Evolutionary conservation across 495 filamentous ascomycete genomes (phyloP), one percentile per base, ranked within the genome.

Genomic region (Pyronema domesticum): DNA sequence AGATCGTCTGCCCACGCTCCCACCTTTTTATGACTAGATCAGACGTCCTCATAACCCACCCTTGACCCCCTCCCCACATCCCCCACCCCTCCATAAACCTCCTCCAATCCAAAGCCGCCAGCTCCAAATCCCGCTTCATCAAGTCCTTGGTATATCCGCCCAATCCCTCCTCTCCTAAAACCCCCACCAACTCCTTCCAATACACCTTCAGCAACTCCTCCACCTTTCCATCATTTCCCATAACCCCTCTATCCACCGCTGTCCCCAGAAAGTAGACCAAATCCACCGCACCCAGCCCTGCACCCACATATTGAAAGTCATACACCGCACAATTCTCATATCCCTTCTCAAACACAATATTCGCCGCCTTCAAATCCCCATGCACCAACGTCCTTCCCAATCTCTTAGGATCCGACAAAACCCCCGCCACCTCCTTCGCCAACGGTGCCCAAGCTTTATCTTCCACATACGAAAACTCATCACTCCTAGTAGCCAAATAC

Each of bases 1-100:
- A 30, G 23, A 30, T 30, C 23, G 23, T 30, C 23, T 30, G 2
- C 23, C 23, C 23, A 30, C 23, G 23, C 23, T 30, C 23, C 23
- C 23, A 30, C 23, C 23, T 30, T 30, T 30, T 30, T 30, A 30
- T 30, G 5, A 30, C 23, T 30, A 30, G 1, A 30, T 30, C 23
- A 5, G 23, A 30, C 23, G 5, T 30, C 23, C 23, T 30, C 23
- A 30, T 30, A 30, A 30, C 68, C 44, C 67, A 68, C 33, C 72
- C 66, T 71, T 70, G 73, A 1, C 67, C 67, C 48, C 72, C 71
- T 4, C 72, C 72, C 72, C 72, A 74, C 54, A 68, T 68, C 1
- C 72, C 71, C 72, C 71, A 74, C 1, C 70, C 71, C 0, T 69
- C 69, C 55, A 73, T 67, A 46, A 74, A 75, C 39, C 72, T 49